Base-by-base conservation (phyloP, 2,329 filamentous ascomycete genomes). In the Tolypocladium pustulatum region DNA sequence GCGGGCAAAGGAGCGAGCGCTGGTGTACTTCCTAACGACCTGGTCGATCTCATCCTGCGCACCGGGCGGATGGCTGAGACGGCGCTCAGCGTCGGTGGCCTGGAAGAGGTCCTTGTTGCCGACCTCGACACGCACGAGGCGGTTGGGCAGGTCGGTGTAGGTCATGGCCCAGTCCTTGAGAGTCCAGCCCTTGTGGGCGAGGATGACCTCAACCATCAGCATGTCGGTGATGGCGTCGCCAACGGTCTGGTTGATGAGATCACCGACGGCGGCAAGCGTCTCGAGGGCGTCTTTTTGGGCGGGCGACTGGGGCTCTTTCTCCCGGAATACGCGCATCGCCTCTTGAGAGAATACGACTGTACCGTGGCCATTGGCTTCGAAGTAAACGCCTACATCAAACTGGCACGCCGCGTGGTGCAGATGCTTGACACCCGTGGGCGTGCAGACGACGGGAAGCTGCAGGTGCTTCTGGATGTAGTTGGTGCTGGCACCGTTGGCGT, bases 171-270 rank as follows among this genome's bases (percentile, higher is more conserved):
- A 99, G 72, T 97, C 91, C 71, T 87, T 87, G 53, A 91, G 86
- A 32, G 84, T 86, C 92, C 92, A 99, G 65, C 81, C 82, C 78
- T 97, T 97, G 82, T 97, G 91, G 8, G 94, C 92, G 46, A 99
- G 86, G 65, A 97, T 94, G 38, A 93, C 90, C 75, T 99, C 94
- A 43, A 97, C 92, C 68, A 99, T 86, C 53, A 99, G 84, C 82
- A 97, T 89, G 75, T 99, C 94, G 0, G 91, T 96, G 59, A 99
- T 83, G 54, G 94, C 94, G 71, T 99, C 94, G 57, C 94, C 94
- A 54, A 97, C 93, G 1, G 94, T 94, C 78, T 99, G 94, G 80
- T 99, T 99, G 79, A 99, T 96, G 63, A 99, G 82, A 66, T 97
- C 90, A 56, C 88, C 88, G 57, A 96, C 82, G 13, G 91, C 92